Evolutionary conservation across 805 yeast species (phyloP).

Genomic region (Komagataella ulmi): DNA sequence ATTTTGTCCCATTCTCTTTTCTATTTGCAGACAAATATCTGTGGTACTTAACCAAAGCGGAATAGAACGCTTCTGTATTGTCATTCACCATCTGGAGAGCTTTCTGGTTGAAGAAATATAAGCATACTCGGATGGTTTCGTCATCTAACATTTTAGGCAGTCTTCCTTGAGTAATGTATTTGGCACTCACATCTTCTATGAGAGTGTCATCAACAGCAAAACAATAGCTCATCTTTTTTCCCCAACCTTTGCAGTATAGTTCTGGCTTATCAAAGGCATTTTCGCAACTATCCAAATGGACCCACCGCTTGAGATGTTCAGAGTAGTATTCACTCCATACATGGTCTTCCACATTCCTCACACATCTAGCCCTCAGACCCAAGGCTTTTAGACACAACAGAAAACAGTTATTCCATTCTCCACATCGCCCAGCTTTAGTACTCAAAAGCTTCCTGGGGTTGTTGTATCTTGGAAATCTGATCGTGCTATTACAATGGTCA

Average conservation of each 20-base stretch:
- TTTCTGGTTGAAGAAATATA: neutral
- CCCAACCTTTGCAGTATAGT: slow-evolving; percentile 78
- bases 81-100: neutral
- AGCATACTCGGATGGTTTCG: neutral
- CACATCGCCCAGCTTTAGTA: slow-evolving; percentile 72
- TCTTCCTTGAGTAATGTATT: slow-evolving; percentile 32
- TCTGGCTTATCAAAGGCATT: slow-evolving; percentile 72
- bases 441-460: slow-evolving; percentile 48
- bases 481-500: slow-evolving; percentile 25
- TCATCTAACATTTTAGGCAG: neutral
- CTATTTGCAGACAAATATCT: neutral
- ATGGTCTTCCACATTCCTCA: slow-evolving; percentile 89
- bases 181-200: slow-evolving; percentile 51
- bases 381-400: slow-evolving; percentile 55
- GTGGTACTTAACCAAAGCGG: neutral
- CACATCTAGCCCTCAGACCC: slow-evolving; percentile 50
- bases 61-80: neutral
- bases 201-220: slow-evolving; percentile 56
- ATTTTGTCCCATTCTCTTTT: neutral
- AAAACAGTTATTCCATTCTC: slow-evolving; percentile 90
- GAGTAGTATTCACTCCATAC: slow-evolving; percentile 94
- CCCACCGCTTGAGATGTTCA: slow-evolving; percentile 47
- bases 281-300: slow-evolving; percentile 85
- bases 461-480: slow-evolving; percentile 70
- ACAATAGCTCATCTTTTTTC: slow-evolving; percentile 83